Base-by-base conservation (phyloP, 1,139 yeast species). In the Trichomonascaceae sp. region DNA sequence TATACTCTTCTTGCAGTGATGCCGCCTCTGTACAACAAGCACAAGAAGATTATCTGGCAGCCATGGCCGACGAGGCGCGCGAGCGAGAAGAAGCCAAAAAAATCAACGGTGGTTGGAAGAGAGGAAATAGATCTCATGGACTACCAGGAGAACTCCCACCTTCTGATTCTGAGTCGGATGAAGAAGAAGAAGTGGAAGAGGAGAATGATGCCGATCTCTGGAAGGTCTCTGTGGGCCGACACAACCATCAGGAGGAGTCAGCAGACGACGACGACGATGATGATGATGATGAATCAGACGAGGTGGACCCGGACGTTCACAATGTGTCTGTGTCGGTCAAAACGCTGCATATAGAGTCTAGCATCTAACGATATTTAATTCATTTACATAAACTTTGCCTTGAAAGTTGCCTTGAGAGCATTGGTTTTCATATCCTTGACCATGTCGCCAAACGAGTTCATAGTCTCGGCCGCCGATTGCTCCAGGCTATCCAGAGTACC, bases 1-100 rank as follows among this genome's bases (percentile, higher is more conserved):
- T 77, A 8, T 92, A 92, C 49, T 78, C 76, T 34, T 52, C 68
- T 29, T 89, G 98, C 55, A 74, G 87, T 0, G 95, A 89, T 48
- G 69, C 80, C 1, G 85, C 68, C 3, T 77, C 89, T 6, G 74
- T 92, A 0, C 63, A 68, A 35, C 58, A 54, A 30, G 95, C 89
- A 0, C 93, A 89, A 56, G 75, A 75, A 23, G 72, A 62, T 26
- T 89, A 93, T 82, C 58, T 87, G 46, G 71, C 64, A 17, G 65
- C 66, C 48, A 59, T 84, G 9, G 92, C 81, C 38, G 58, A 64
- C 35, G 96, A 82, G 46, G 71, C 71, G 16, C 67, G 67, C 40
- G 77, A 76, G 34, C 65, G 93, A 38, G 65, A 60, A 37, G 52
- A 59, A 37, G 67, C 66, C 5, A 65, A 68, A 23, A 66, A 56